Evolutionary conservation across 345 rosid genomes (phyloP).

Genomic region (Syzygium aqueum): DNA sequence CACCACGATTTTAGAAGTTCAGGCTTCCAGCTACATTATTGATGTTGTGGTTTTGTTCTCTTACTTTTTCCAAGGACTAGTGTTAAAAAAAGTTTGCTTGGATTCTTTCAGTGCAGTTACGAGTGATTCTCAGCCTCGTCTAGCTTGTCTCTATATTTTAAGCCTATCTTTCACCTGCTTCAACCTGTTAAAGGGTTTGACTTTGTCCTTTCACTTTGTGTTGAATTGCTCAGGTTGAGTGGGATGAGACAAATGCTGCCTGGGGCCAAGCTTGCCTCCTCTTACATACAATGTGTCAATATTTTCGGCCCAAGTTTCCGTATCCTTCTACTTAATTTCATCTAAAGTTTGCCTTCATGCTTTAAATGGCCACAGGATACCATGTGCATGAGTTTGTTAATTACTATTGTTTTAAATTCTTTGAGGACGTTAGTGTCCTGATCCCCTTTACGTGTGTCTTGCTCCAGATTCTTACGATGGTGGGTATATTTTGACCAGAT

Average conservation of each 20-base stretch:
- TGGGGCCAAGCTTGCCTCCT: constrained; percentile 99
- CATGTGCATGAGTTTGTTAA: not conserved
- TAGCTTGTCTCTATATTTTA: not conserved
- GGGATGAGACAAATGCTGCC: constrained; percentile 99
- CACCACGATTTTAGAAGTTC: not conserved
- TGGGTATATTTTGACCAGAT: not conserved
- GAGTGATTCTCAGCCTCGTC: not conserved
- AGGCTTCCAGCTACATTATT: not conserved
- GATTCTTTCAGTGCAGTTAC: not conserved
- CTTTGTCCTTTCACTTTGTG: not conserved
- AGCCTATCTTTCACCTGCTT: not conserved
- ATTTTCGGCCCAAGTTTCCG: constrained; percentile 84
- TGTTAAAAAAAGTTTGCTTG: not conserved
- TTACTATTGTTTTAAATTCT: not conserved
- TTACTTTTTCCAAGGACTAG: not conserved
- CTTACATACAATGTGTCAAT: constrained; percentile 93
- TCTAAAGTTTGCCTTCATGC: not conserved
- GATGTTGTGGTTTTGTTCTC: not conserved
- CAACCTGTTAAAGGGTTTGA: not conserved
- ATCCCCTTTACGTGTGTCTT: not conserved
- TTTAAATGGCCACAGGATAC: not conserved
- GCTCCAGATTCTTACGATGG: not conserved
- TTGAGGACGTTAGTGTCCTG: not conserved
- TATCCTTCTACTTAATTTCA: constrained; percentile 44
- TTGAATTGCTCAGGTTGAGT: constrained; percentile 61